Conservation (phyloP, 768 basidiomycete genomes). For the Phlebiopsis gigantea region DNA sequence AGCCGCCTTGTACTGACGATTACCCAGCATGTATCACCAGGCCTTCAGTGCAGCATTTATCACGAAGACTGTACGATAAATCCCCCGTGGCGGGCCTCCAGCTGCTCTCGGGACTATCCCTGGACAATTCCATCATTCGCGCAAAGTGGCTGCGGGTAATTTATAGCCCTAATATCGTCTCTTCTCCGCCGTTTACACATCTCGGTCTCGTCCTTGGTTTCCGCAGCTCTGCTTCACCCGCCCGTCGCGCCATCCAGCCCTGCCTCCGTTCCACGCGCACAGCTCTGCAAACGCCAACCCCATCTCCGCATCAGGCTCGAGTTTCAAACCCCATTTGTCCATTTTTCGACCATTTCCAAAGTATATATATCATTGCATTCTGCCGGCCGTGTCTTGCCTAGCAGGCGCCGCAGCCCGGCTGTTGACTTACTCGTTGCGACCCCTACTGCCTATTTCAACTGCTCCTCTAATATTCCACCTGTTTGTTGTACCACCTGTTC, state of each 20-base stretch:
- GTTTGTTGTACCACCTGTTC: not conserved
- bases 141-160: not conserved
- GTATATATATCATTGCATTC: not conserved
- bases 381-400: not conserved
- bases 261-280: not conserved
- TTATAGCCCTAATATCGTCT: not conserved
- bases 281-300: not conserved
- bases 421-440: not conserved
- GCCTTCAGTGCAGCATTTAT: not conserved
- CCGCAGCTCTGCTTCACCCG: not conserved
- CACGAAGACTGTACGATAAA: slow-evolving; percentile 1
- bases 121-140: not conserved
- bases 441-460: not conserved
- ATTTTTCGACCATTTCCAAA: not conserved
- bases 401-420: not conserved
- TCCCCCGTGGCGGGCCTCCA: not conserved
- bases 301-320: slow-evolving; percentile 9
- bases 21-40: not conserved
- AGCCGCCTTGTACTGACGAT: not conserved
- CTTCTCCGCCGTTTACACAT: not conserved
- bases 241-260: not conserved
- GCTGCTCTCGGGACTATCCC: not conserved
- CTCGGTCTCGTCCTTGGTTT: not conserved
- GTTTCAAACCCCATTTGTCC: slow-evolving; percentile 11
- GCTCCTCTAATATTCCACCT: not conserved